A percentile compares a stretch with the other conserved stretches of the same genome.
phyloP scores from a whole-genome alignment of 2,329 filamentous ascomycete species.

The Apiospora koreana region DNA sequence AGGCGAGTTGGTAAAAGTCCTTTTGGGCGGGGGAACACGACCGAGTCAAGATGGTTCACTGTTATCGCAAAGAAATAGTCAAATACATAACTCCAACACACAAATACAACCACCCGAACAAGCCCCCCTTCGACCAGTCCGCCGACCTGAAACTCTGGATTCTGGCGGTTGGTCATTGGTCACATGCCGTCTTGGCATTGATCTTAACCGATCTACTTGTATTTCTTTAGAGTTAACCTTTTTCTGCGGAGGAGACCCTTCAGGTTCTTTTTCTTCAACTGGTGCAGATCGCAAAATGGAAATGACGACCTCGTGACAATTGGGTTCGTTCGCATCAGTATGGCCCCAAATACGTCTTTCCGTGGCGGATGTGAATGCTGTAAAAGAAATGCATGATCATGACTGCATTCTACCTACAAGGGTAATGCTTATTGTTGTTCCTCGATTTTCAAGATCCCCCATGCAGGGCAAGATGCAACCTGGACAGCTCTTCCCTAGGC shows the following conservation, averaged over 20 bases:
- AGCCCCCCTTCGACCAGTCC: background rate
- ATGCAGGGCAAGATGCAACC: background rate
- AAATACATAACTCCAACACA: background rate
- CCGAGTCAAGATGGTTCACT: constrained; percentile 8
- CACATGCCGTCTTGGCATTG: background rate
- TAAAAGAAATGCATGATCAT: background rate
- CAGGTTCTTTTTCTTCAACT: background rate
- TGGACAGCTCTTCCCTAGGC: background rate
- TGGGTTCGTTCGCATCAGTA: background rate
- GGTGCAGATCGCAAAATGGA: background rate
- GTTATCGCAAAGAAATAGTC: background rate
- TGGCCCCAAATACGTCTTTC: background rate
- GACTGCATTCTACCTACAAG: background rate
- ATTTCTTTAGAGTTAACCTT: background rate
- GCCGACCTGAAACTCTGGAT: constrained; percentile 4
- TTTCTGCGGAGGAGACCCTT: constrained; percentile 3
- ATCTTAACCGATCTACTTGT: background rate
- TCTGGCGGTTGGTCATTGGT: background rate
- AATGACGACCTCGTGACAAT: background rate
- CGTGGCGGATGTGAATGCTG: background rate
- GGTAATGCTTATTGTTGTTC: background rate
- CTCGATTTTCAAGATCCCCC: background rate
- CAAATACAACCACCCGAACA: background rate
- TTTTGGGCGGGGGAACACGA: background rate
- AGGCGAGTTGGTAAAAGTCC: background rate